Evolutionary conservation across 345 rosid genomes (phyloP), one percentile per base, ranked within the genome.

Genomic region (Brassica carinata): DNA sequence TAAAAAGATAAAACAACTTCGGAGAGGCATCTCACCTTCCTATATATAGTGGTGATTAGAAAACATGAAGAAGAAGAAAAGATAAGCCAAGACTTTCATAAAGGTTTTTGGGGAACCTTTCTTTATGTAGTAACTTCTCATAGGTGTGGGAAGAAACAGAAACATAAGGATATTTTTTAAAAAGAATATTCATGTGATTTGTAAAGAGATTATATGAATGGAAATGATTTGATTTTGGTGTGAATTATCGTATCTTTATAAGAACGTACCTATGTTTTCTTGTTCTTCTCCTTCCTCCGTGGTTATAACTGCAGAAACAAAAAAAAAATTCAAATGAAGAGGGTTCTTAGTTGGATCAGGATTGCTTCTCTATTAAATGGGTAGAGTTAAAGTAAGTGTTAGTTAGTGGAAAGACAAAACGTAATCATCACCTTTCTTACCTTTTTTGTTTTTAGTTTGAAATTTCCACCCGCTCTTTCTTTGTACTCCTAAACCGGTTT

Each of bases 361-460:
- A 71, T 67, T 72, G 59, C 29, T 72, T 67, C 64, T 7, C 81
- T 59, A 59, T 45, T 31, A 72, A 61, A 29, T 40, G 65, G 45
- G 51, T 48, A 14, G 27, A 11, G 69, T 57, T 81, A n/a, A 64
- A 23, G 29, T 23, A 70, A 55, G 58, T 71, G 81, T 72, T 8
- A 0, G 73, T 76, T 77, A 81, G 84, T 77, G 84, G 84, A 73
- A 33, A 81, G 84, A 77, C 78, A 81, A 77, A 81, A 67, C 64
- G 78, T 67, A 81, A 81, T 77, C 81, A 77, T 81, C 81, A 77
- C 80, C 80, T 76, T 79, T 68, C 78, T 57, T n/a, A 59, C 58
- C 71, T 76, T 72, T 36, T 76, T 55, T 55, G 61, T 55, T 67
- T 58, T 66, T 58, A 71, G 14, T 81, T 81, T 76, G 84, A 81